Percentiles rank a stretch among this genome's conserved stretches.
Conservation (phyloP, 116 monocot species). For the Thalassia testudinum region DNA sequence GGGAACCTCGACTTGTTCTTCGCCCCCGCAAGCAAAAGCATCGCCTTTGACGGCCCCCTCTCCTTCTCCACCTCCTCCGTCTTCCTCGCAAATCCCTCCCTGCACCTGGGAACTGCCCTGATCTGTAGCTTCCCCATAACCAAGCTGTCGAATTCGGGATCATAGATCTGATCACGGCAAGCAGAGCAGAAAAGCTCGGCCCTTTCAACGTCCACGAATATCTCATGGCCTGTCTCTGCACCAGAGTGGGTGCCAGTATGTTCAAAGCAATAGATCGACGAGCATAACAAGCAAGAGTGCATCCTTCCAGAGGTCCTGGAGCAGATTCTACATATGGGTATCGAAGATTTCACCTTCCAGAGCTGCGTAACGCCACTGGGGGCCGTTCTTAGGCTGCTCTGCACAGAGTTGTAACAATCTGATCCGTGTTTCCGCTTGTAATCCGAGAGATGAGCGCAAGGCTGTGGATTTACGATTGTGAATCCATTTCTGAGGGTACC, state of each 20-base stretch:
- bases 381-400: constrained; percentile 8
- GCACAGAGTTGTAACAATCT: constrained; percentile 20
- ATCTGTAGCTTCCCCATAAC: constrained; percentile 21
- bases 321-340: constrained; percentile 26
- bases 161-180: constrained; percentile 64
- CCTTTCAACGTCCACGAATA: constrained; percentile 49
- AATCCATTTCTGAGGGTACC: too few species aligned
- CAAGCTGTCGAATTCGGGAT: constrained; percentile 43
- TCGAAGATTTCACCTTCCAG: constrained; percentile 3
- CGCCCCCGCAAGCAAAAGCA: neutral
- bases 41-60: neutral
- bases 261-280: constrained; percentile 20
- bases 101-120: constrained; percentile 1
- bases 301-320: constrained; percentile 10
- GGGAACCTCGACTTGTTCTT: constrained; percentile 10
- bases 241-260: constrained; percentile 23
- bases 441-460: constrained; percentile 35
- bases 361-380: constrained; percentile 15
- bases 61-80: neutral
- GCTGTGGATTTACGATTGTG: constrained; percentile 4
- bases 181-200: constrained; percentile 63
- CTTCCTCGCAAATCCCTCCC: constrained; percentile 6
- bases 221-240: constrained; percentile 25
- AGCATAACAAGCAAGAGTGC: constrained; percentile 51
- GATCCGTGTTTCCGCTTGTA: constrained; percentile 21